These are phyloP conservation scores for Calonectria naviculata DNA, from an alignment of 2,329 filamentous ascomycete genomes.

Conservation along the genomic window DNA sequence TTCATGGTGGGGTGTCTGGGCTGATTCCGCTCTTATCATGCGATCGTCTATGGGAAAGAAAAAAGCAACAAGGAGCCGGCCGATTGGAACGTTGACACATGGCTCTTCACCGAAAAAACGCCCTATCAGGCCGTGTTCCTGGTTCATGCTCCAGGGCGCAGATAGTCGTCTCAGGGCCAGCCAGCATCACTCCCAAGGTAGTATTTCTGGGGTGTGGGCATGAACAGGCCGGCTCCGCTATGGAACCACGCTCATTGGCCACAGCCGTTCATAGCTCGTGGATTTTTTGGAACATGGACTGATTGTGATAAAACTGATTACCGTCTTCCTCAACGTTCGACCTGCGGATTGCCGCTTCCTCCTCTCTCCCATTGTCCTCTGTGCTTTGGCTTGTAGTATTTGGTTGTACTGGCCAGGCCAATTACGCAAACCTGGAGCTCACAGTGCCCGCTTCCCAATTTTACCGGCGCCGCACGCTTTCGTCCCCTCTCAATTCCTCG, in stretches of 20 bases:
- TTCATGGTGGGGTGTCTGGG: neutral
- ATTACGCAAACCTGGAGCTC: neutral
- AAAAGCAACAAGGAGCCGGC: neutral
- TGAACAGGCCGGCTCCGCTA: slow-evolving; percentile 18
- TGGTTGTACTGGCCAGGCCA: neutral
- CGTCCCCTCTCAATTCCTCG: slow-evolving; percentile 22
- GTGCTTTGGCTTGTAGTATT: neutral
- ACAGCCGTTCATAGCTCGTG: slow-evolving; percentile 11
- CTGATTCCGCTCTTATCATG: neutral
- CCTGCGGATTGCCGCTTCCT: slow-evolving; percentile 1
- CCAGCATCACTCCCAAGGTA: neutral
- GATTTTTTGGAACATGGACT: slow-evolving; percentile 29
- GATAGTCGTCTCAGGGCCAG: neutral
- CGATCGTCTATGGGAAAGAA: neutral
- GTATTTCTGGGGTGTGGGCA: slow-evolving; percentile 11
- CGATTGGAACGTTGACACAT: neutral
- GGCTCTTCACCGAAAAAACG: neutral
- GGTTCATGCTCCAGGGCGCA: slow-evolving; percentile 5
- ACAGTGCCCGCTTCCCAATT: neutral
- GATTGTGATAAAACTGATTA: slow-evolving; percentile 21
- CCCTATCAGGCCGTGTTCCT: neutral
- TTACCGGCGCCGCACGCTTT: neutral
- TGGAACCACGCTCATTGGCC: slow-evolving; percentile 19
- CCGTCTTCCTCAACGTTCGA: slow-evolving; percentile 14
- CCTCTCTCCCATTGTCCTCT: neutral